Conservation (phyloP, 108 stramenopile genomes). For the Skeletonema costatum region DNA sequence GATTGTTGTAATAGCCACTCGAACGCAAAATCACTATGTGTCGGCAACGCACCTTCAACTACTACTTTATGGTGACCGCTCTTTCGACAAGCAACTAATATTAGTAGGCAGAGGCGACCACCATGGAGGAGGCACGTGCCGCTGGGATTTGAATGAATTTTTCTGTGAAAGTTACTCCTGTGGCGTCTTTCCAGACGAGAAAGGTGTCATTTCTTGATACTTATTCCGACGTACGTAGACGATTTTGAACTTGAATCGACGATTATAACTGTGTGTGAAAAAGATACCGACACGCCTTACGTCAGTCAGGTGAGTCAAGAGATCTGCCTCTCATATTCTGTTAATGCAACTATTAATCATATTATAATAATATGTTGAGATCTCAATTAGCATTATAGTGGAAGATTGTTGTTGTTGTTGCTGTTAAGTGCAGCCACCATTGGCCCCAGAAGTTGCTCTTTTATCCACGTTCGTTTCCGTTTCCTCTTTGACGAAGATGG, state of each 20-base stretch:
- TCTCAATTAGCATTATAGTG: not conserved
- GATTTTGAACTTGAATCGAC: no score
- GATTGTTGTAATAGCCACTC: no score
- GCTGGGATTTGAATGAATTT: not conserved
- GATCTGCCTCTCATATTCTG: no score
- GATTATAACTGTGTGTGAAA: no score
- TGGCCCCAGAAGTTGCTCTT: not conserved
- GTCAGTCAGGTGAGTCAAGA: no score
- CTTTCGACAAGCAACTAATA: no score
- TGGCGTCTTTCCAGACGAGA: not conserved
- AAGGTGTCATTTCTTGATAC: not conserved
- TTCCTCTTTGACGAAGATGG: not conserved
- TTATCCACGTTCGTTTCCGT: constrained; percentile 8
- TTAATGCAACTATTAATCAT: not conserved
- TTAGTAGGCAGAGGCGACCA: no score
- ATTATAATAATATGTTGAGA: not conserved
- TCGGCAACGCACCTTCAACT: no score
- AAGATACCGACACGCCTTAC: no score
- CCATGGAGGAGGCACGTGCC: no score
- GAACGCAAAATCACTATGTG: no score
- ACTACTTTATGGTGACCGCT: no score
- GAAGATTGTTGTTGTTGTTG: not conserved
- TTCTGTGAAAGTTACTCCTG: not conserved
- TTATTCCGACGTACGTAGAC: not conserved
- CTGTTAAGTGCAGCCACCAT: not conserved